A percentile compares a stretch with the other conserved stretches of the same genome.
Conservation (phyloP, 2,329 filamentous ascomycete genomes). For the Colletotrichum camelliae region DNA sequence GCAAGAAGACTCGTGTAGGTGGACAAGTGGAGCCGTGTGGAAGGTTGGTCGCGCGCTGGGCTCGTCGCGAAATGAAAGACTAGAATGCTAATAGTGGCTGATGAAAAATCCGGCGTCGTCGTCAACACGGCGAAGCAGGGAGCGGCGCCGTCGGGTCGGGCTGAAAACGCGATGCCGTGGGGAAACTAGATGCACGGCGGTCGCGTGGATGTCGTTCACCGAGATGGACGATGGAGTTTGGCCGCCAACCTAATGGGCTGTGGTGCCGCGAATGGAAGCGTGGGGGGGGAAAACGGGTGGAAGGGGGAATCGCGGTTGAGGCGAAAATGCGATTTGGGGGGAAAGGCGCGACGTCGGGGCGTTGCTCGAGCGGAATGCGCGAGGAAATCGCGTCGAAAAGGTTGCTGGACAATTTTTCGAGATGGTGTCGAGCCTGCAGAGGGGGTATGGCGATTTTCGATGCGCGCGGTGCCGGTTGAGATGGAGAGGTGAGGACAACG, state of each 20-base stretch:
- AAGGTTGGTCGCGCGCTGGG: conserved; percentile 19
- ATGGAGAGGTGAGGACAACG: conserved; percentile 58
- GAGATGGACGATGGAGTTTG: conserved; percentile 20
- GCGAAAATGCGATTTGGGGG: conserved; percentile 46
- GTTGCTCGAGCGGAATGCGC: conserved; percentile 46
- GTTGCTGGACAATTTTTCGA: conserved; percentile 55
- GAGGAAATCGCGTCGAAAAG: conserved; percentile 61
- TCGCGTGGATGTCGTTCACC: conserved; percentile 15
- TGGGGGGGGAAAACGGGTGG: conserved; percentile 26
- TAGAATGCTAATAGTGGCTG: conserved; percentile 15
- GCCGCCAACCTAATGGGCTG: conserved; percentile 11
- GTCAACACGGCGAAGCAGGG: background rate
- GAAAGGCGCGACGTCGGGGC: conserved; percentile 45
- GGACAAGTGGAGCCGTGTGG: conserved; percentile 11
- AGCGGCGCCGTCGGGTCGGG: conserved; percentile 7
- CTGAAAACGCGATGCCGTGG: conserved; percentile 5
- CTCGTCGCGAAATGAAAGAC: conserved; percentile 24
- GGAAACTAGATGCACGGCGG: conserved; percentile 14
- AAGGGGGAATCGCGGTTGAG: conserved; percentile 34
- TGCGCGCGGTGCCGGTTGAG: conserved; percentile 61
- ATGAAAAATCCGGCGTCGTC: conserved; percentile 20
- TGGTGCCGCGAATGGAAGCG: conserved; percentile 20
- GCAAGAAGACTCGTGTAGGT: background rate
- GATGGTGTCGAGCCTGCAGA: conserved; percentile 65
- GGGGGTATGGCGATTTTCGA: conserved; percentile 65